Conservation (phyloP, 2,329 filamentous ascomycete genomes). For the Colletotrichum horii region DNA sequence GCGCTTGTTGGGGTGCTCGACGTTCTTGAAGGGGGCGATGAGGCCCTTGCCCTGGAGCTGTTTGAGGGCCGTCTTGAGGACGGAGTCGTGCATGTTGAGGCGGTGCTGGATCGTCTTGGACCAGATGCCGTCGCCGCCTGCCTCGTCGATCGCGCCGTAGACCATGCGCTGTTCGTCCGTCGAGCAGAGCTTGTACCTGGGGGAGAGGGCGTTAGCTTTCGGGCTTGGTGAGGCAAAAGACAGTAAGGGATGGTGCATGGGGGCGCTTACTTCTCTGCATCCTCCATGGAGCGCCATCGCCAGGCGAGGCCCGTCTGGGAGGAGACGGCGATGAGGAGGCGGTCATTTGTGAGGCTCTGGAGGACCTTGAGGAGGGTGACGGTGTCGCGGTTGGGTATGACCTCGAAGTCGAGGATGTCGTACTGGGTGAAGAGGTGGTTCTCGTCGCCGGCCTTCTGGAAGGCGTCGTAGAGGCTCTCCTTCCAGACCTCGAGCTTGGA, state of each 20-base stretch:
- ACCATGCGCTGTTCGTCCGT: constrained; percentile 82
- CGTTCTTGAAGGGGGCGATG: constrained; percentile 89
- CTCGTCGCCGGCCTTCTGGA: constrained; percentile 52
- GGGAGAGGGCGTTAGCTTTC: not conserved
- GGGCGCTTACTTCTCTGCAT: constrained; percentile 63
- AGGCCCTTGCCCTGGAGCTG: constrained; percentile 81
- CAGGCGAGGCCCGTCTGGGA: constrained; percentile 54
- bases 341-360: constrained; percentile 64
- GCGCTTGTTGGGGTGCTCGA: constrained; percentile 88
- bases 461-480: constrained; percentile 61
- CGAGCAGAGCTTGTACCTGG: constrained; percentile 62
- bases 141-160: constrained; percentile 87
- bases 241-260: not conserved
- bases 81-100: constrained; percentile 83
- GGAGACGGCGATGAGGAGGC: constrained; percentile 58
- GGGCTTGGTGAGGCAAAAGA: not conserved
- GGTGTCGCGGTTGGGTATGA: constrained; percentile 63
- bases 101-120: constrained; percentile 81
- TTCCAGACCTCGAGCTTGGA: constrained; percentile 58
- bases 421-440: constrained; percentile 61
- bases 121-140: constrained; percentile 88
- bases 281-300: constrained; percentile 63
- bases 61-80: constrained; percentile 83
- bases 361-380: constrained; percentile 60
- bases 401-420: constrained; percentile 60